Base-by-base conservation (phyloP, 2,329 filamentous ascomycete genomes). In the Fonsecaea erecta region DNA sequence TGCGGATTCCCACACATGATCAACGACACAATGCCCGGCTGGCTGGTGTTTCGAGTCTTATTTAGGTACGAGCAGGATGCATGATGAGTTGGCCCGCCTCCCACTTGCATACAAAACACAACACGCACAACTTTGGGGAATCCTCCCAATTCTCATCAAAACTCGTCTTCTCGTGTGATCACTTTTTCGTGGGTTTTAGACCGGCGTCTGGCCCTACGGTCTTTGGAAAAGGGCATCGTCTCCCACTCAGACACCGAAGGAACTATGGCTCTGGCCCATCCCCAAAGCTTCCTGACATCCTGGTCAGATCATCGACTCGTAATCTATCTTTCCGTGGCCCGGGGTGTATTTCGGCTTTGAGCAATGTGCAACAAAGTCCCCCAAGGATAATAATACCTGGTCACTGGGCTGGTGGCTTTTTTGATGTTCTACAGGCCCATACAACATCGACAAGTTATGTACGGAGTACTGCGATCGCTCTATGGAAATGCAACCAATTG, bases 21-120 rank as follows among this genome's bases (percentile, higher is more conserved):
- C 43, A 48, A 48, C 11, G 43, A 48, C 43, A 48, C n/a, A n/a
- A n/a, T 21, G 24, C 43, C 18, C 43, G 18, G 18, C 8, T 24
- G 16, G 43, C 26, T n/a, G n/a, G n/a, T n/a, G 40, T 48, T 48
- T 26, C 18, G 16, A 24, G 37, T 16, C 9, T 21, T n/a, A 18
- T 32, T 58, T 18, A n/a, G n/a, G n/a, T n/a, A 21, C 37, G 16
- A 46, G 35, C 57, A 52, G 46, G 57, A 52, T 60, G 43, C 35
- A 54, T 26, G 51, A 61, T 26, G 32, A 32, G 32, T 9, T 30
- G 32, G 53, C 34, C n/a, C 18, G 53, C 16, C 37, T 18, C 16
- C 37, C 16, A 18, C 16, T 43, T 5, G 16, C 16, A 43, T n/a
- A 18, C 37, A 43, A n/a, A n/a, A n/a, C n/a, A n/a, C n/a, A n/a